phyloP scores from a whole-genome alignment of 2,329 filamentous ascomycete genomes.

The Reticulascus tulasneorum region DNA sequence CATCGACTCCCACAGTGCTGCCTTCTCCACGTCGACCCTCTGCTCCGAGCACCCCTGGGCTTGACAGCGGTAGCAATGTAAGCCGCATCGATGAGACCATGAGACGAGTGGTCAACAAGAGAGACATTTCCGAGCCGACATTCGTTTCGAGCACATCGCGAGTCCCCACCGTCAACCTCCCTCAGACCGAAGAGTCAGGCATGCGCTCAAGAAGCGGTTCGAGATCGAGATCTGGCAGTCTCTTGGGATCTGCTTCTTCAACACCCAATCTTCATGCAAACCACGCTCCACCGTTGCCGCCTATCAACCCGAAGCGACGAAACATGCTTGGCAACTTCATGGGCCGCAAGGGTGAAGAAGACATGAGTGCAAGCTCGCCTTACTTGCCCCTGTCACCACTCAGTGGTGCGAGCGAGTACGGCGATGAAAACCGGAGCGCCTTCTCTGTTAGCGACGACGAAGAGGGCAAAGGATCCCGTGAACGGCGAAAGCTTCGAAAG shows the following conservation, averaged over 20 bases:
- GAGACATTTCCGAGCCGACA: constrained; percentile 48
- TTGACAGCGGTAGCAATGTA: no score
- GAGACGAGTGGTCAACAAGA: constrained; percentile 39
- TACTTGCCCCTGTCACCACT: constrained; percentile 22
- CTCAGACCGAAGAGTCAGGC: constrained; percentile 21
- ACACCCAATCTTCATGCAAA: constrained; percentile 32
- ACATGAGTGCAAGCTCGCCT: constrained; percentile 25
- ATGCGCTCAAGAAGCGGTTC: constrained; percentile 31
- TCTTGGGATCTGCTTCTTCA: constrained; percentile 26
- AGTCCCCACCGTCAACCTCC: constrained; percentile 38
- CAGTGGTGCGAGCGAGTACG: not conserved
- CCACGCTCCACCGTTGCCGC: constrained; percentile 48
- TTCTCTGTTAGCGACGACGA: constrained; percentile 36
- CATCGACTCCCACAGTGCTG: constrained; percentile 27
- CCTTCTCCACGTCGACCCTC: constrained; percentile 30
- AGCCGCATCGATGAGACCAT: constrained; percentile 32
- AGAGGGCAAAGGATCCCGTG: constrained; percentile 23
- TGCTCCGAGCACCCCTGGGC: constrained; percentile 13
- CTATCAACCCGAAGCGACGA: constrained; percentile 55
- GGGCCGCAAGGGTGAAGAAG: constrained; percentile 30
- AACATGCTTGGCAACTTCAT: constrained; percentile 34
- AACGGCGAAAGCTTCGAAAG: constrained; percentile 39
- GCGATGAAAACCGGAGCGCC: constrained; percentile 19
- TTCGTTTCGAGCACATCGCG: constrained; percentile 44
- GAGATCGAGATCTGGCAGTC: constrained; percentile 33